phyloP scores from a whole-genome alignment of 441 rosid genomes.

The Kokia cookei region DNA sequence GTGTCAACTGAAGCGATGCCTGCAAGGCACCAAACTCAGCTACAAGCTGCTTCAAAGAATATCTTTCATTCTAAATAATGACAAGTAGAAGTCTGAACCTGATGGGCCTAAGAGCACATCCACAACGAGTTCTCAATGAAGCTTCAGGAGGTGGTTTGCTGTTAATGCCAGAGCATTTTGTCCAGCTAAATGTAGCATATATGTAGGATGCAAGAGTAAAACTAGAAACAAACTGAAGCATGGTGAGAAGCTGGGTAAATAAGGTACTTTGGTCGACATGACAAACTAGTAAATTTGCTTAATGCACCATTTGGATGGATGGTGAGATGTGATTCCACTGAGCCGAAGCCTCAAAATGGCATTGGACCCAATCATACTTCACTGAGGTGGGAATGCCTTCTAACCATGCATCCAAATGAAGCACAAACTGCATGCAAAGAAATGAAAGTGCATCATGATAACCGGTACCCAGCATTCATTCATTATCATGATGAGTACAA shows the following conservation, averaged over 20 bases:
- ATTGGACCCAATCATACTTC: neutral
- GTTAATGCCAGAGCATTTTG: conserved; percentile 52
- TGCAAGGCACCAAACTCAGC: conserved; percentile 36
- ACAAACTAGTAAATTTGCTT: neutral
- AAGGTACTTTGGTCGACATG: neutral
- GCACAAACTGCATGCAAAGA: neutral
- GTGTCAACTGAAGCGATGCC: conserved; percentile 85
- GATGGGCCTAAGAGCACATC: conserved; percentile 76
- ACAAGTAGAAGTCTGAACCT: conserved; percentile 38
- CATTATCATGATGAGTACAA: conserved; percentile 73
- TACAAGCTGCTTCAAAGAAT: conserved; percentile 9
- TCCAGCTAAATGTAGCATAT: conserved; percentile 67
- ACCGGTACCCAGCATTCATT: neutral
- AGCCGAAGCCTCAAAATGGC: neutral
- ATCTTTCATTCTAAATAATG: neutral
- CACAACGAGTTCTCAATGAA: conserved; percentile 68
- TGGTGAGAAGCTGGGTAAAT: neutral
- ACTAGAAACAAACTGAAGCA: conserved; percentile 5
- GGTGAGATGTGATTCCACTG: neutral
- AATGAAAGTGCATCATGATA: neutral
- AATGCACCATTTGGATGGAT: neutral
- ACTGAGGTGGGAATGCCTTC: neutral
- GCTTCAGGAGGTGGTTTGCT: conserved; percentile 93
- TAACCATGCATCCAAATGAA: neutral
- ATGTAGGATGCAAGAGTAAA: conserved; percentile 14